phyloP scores from a whole-genome alignment of 306 rosid genomes.

The Rosa persica region DNA sequence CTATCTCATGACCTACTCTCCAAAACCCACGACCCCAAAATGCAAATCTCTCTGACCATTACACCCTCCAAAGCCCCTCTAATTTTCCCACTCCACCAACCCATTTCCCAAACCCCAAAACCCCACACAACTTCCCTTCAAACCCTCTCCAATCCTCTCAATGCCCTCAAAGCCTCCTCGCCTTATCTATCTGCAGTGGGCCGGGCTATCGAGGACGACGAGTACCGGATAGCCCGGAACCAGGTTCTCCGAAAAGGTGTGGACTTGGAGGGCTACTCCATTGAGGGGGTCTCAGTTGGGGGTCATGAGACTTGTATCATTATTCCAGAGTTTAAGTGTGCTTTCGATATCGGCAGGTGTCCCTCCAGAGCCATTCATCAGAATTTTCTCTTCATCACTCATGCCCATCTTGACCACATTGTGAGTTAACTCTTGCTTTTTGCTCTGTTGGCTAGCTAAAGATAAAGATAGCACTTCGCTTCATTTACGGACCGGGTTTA shows the following conservation, averaged over 20 bases:
- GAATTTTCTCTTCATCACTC: constrained; percentile 79
- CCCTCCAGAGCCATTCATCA: constrained; percentile 87
- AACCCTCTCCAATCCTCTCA: constrained; percentile 29
- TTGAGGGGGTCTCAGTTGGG: constrained; percentile 85
- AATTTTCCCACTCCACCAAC: constrained; percentile 53
- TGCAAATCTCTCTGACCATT: constrained; percentile 57
- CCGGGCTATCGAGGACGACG: constrained; percentile 74
- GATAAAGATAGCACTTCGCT: background rate
- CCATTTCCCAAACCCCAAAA: constrained; percentile 39
- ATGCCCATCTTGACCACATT: constrained; percentile 98
- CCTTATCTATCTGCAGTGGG: constrained; percentile 64
- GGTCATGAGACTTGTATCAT: constrained; percentile 93
- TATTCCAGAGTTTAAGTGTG: constrained; percentile 81
- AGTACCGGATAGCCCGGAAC: constrained; percentile 74
- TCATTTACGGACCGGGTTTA: background rate
- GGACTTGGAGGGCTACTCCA: constrained; percentile 70
- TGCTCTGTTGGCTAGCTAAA: background rate
- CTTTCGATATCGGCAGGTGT: constrained; percentile 90
- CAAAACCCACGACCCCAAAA: constrained; percentile 10
- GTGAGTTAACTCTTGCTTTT: constrained; percentile 39
- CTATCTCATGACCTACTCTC: constrained; percentile 4
- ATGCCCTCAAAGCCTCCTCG: constrained; percentile 61
- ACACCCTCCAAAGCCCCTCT: constrained; percentile 50
- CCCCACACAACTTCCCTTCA: constrained; percentile 38
- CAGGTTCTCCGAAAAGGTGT: constrained; percentile 76